These are phyloP conservation scores for Bipolaris victoriae DNA, from an alignment of 2,329 filamentous ascomycete species.

Conservation along the genomic window DNA sequence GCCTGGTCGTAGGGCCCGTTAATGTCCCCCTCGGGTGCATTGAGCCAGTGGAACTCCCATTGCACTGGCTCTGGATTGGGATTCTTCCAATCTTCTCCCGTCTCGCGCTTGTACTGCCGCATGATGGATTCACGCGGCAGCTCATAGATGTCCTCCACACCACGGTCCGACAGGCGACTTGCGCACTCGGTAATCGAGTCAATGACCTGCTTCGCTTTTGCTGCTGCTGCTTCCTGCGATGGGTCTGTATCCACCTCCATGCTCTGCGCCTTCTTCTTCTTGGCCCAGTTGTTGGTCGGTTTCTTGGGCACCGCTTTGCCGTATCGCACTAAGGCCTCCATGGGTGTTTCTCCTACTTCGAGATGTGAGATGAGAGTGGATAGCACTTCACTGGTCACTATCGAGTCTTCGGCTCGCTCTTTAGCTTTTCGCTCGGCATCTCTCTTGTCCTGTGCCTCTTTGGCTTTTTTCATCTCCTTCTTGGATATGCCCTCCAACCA, in stretches of 20 bases:
- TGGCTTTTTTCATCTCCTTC: slow-evolving; percentile 88
- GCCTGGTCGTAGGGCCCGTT: slow-evolving; percentile 87
- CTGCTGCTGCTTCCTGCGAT: slow-evolving; percentile 71
- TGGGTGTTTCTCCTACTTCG: slow-evolving; percentile 79
- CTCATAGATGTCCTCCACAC: slow-evolving; percentile 90
- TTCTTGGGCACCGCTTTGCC: slow-evolving; percentile 65
- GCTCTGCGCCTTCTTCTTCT: slow-evolving; percentile 53
- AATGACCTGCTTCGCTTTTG: slow-evolving; percentile 73
- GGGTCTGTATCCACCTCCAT: slow-evolving; percentile 73
- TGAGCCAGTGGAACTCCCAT: slow-evolving; percentile 95
- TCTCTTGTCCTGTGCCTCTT: slow-evolving; percentile 83
- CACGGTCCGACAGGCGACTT: slow-evolving; percentile 81
- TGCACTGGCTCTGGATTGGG: slow-evolving; percentile 53
- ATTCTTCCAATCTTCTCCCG: slow-evolving; percentile 82
- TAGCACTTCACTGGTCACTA: slow-evolving; percentile 76
- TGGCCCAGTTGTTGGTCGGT: slow-evolving; percentile 55
- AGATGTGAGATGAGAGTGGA: slow-evolving; percentile 73
- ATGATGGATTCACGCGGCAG: slow-evolving; percentile 82
- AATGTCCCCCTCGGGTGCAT: slow-evolving; percentile 77
- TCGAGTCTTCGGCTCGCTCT: slow-evolving; percentile 74
- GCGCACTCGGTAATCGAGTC: slow-evolving; percentile 86
- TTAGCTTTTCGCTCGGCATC: slow-evolving; percentile 76
- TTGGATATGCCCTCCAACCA: slow-evolving; percentile 94
- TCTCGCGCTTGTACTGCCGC: slow-evolving; percentile 81
- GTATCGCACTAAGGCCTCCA: slow-evolving; percentile 85